These are phyloP conservation scores for Scheffersomyces insectosa DNA, from an alignment of 1,139 yeast species.

Conservation along the genomic window DNA sequence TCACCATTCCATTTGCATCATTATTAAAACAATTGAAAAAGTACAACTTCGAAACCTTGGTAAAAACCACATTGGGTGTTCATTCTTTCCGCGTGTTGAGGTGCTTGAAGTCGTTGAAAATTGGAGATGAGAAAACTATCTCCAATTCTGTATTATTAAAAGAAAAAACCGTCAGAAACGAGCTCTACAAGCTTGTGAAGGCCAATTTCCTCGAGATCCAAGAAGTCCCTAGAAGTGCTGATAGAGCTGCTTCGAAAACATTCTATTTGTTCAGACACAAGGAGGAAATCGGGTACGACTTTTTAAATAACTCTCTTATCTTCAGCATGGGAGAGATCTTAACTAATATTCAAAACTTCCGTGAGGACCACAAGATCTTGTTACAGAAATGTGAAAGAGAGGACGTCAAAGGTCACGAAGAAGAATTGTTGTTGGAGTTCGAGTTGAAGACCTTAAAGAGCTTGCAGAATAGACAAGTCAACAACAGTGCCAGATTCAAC, in stretches of 20 bases:
- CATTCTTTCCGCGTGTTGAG: conserved; percentile 65
- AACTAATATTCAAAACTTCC: conserved; percentile 55
- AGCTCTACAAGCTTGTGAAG: conserved; percentile 54
- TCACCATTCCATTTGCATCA: conserved; percentile 42
- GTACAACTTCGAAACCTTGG: conserved; percentile 59
- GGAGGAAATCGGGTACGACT: conserved; percentile 60
- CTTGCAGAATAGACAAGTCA: conserved; percentile 58
- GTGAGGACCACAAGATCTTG: conserved; percentile 63
- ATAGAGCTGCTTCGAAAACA: conserved; percentile 88
- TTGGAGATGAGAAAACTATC: conserved; percentile 84
- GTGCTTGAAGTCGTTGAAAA: conserved; percentile 63
- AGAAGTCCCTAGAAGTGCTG: conserved; percentile 90
- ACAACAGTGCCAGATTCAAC: conserved; percentile 52
- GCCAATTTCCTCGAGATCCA: conserved; percentile 72
- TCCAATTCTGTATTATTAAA: conserved; percentile 73
- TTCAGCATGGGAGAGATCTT: conserved; percentile 61
- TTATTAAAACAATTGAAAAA: conserved; percentile 50
- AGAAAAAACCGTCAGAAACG: conserved; percentile 72
- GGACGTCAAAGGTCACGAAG: conserved; percentile 84
- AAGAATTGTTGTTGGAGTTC: conserved; percentile 67
- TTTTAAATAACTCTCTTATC: conserved; percentile 31
- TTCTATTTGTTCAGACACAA: conserved; percentile 79
- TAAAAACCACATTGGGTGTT: conserved; percentile 58
- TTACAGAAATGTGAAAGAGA: conserved; percentile 82
- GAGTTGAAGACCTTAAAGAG: conserved; percentile 72